These are phyloP conservation scores for Hemileccinum impolitum DNA, from an alignment of 768 basidiomycete species.

Conservation along the genomic window DNA sequence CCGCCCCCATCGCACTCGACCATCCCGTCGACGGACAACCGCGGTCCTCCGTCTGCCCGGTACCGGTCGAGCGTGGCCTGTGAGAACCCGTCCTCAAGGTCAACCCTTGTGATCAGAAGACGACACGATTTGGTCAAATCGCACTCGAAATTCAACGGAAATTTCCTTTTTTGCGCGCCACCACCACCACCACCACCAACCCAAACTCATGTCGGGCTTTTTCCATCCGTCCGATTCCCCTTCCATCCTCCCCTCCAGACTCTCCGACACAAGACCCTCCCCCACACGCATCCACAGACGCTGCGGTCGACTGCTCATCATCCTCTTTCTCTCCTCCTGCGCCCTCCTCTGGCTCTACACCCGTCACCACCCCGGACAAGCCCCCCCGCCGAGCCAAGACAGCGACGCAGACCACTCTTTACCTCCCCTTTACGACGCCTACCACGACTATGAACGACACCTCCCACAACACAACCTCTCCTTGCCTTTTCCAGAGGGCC, in stretches of 20 bases:
- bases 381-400: slow-evolving; percentile 4
- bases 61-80: too few relatives aligned
- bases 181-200: too few relatives aligned
- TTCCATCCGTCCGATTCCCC: too few relatives aligned
- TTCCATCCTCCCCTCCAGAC: slow-evolving; percentile 20
- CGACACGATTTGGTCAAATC: slow-evolving; percentile 26
- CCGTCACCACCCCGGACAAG: background rate
- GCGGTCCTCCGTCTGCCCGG: too few relatives aligned
- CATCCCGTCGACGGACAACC: too few relatives aligned
- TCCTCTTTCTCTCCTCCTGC: slow-evolving; percentile 10
- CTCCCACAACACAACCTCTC: slow-evolving; percentile 45
- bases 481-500: slow-evolving; percentile 39
- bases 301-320: slow-evolving; percentile 6
- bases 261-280: slow-evolving; percentile 2
- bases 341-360: slow-evolving; percentile 18
- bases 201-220: too few relatives aligned
- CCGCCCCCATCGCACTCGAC: too few relatives aligned
- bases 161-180: background rate
- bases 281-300: slow-evolving; percentile 5
- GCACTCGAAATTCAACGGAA: slow-evolving; percentile 15
- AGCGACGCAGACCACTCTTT: slow-evolving; percentile 8
- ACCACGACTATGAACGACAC: slow-evolving; percentile 40
- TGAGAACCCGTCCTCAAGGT: too few relatives aligned
- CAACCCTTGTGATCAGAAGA: slow-evolving; percentile 26
- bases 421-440: slow-evolving; percentile 47